Percentiles rank a stretch among this genome's conserved stretches.
Conservation (phyloP, 345 rosid genomes). For the Capsella bursapastoris region DNA sequence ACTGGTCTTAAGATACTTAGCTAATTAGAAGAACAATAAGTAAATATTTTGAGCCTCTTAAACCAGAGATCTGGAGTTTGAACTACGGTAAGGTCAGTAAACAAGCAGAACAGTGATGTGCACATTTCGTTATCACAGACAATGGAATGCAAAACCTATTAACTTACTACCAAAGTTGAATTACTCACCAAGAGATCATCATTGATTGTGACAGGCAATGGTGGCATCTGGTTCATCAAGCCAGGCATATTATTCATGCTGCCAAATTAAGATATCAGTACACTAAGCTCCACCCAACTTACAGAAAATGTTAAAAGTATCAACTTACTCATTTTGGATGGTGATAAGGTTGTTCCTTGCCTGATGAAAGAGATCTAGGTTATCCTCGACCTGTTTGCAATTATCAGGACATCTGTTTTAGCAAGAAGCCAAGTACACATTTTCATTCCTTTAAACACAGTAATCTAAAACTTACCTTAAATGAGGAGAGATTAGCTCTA, state of each 20-base stretch:
- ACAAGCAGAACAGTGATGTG: neutral
- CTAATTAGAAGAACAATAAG: neutral
- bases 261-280: conserved; percentile 41
- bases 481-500: conserved; percentile 67
- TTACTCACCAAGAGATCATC: conserved; percentile 74
- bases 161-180: conserved; percentile 67
- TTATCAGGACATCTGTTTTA: neutral
- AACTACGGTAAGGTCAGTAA: neutral
- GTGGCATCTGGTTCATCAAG: conserved; percentile 92
- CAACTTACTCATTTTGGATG: conserved; percentile 76
- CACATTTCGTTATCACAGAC: neutral
- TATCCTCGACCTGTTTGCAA: conserved; percentile 73
- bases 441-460: neutral
- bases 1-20: neutral
- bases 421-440: neutral
- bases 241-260: conserved; percentile 85
- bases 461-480: conserved; percentile 56
- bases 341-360: conserved; percentile 73
- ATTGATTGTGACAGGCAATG: conserved; percentile 65
- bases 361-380: conserved; percentile 66
- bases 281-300: conserved; percentile 23
- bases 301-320: conserved; percentile 30
- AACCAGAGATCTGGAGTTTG: neutral
- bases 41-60: neutral
- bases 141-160: conserved; percentile 26